Evolutionary conservation across 1,284 basidiomycete genomes (phyloP).

Genomic region (Fomitopsis palustris): DNA sequence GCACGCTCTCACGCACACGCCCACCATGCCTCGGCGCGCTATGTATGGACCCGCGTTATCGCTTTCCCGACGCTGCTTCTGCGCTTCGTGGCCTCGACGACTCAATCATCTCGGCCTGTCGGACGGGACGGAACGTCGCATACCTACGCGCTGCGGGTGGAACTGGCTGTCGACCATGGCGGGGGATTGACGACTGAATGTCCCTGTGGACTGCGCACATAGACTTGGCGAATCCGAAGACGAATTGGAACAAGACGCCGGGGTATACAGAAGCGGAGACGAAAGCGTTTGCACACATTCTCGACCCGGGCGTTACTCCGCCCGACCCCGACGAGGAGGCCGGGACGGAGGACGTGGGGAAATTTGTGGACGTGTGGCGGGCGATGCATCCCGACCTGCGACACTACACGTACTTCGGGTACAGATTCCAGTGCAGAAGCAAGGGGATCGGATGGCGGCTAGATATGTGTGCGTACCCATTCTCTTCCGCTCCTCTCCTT

Average conservation of each 20-base stretch:
- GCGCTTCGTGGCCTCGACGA: not conserved
- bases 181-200: not conserved
- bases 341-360: conserved; percentile 27
- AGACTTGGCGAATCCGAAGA: conserved; percentile 66
- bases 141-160: not conserved
- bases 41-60: not conserved
- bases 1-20: conserved; percentile 1
- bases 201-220: not conserved
- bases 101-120: not conserved
- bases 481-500: conserved; percentile 3
- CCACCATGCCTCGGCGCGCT: not conserved
- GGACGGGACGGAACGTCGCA: not conserved
- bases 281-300: conserved; percentile 61
- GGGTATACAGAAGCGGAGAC: conserved; percentile 83
- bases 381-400: conserved; percentile 61
- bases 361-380: conserved; percentile 83
- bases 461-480: conserved; percentile 68
- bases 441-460: conserved; percentile 88
- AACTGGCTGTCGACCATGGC: not conserved
- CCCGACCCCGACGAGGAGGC: conserved; percentile 23
- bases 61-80: not conserved
- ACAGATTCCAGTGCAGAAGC: conserved; percentile 74
- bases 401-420: conserved; percentile 85
- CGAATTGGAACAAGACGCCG: conserved; percentile 78
- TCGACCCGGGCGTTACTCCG: conserved; percentile 36